These are phyloP conservation scores for Ustilago loliicola DNA, from an alignment of 1,284 basidiomycete genomes.

Conservation along the genomic window DNA sequence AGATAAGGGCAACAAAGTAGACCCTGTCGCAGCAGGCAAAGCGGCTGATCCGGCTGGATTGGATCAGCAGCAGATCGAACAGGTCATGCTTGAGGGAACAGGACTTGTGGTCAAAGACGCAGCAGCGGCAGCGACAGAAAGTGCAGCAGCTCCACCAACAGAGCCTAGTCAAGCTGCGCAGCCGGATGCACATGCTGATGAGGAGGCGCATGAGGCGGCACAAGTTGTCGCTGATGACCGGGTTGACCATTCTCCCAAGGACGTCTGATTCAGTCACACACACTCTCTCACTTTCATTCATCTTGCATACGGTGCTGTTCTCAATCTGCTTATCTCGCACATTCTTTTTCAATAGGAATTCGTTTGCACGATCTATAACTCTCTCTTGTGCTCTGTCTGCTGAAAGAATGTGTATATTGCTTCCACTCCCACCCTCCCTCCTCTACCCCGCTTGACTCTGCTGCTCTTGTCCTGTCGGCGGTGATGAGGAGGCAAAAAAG, in stretches of 20 bases:
- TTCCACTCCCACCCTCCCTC: background rate
- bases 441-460: background rate
- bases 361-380: background rate
- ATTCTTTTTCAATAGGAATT: background rate
- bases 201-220: constrained; percentile 51
- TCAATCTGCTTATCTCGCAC: constrained; percentile 5
- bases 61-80: constrained; percentile 59
- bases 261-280: background rate
- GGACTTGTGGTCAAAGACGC: constrained; percentile 19
- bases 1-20: background rate
- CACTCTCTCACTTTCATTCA: background rate
- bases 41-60: constrained; percentile 48
- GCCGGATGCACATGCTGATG: constrained; percentile 41
- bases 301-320: too few species aligned
- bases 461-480: background rate
- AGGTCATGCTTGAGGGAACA: constrained; percentile 59
- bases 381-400: too few species aligned
- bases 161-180: constrained; percentile 26
- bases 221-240: constrained; percentile 38
- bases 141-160: background rate
- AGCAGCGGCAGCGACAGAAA: constrained; percentile 1
- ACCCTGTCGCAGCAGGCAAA: constrained; percentile 26
- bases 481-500: background rate
- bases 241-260: constrained; percentile 13
- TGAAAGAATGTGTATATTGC: background rate